Percentiles rank a stretch among this genome's conserved stretches.
Evolutionary conservation across 2,329 filamentous ascomycete genomes (phyloP).

Genomic region (Phaeosphaeria sp.): DNA sequence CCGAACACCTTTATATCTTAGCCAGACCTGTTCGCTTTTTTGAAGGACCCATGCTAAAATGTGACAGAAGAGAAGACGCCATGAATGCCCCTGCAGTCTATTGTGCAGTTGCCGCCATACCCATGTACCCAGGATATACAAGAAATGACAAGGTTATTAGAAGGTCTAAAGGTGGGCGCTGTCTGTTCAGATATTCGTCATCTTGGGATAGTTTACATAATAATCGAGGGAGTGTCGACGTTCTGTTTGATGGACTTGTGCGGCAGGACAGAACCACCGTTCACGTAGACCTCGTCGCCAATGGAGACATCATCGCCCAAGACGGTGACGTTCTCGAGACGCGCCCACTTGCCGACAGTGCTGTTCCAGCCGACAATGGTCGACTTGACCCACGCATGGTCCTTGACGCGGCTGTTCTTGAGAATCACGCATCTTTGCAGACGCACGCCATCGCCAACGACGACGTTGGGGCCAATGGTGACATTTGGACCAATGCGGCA

Average conservation of each 20-base stretch:
- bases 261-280: conserved; percentile 91
- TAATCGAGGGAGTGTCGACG: conserved; percentile 69
- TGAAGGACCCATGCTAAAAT: conserved; percentile 17
- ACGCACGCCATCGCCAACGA: conserved; percentile 91
- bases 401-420: conserved; percentile 91
- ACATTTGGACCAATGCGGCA: conserved; percentile 98
- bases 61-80: conserved; percentile 16
- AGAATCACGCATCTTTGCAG: conserved; percentile 92
- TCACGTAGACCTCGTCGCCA: conserved; percentile 98
- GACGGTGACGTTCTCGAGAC: conserved; percentile 97
- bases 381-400: conserved; percentile 98
- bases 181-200: conserved; percentile 10
- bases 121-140: conserved; percentile 38
- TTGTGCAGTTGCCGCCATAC: conserved; percentile 19
- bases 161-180: conserved; percentile 28
- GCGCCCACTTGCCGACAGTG: conserved; percentile 92
- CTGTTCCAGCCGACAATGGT: conserved; percentile 99
- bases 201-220: conserved; percentile 49
- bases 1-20: conserved; percentile 13
- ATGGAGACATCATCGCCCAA: conserved; percentile 97
- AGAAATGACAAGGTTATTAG: conserved; percentile 41
- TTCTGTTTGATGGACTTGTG: conserved; percentile 99
- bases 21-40: conserved; percentile 20
- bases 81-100: conserved; percentile 13
- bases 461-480: conserved; percentile 89